Evolutionary conservation across 768 basidiomycete species (phyloP), one percentile per base, ranked within the genome.

Genomic region (Trametes coccinea): DNA sequence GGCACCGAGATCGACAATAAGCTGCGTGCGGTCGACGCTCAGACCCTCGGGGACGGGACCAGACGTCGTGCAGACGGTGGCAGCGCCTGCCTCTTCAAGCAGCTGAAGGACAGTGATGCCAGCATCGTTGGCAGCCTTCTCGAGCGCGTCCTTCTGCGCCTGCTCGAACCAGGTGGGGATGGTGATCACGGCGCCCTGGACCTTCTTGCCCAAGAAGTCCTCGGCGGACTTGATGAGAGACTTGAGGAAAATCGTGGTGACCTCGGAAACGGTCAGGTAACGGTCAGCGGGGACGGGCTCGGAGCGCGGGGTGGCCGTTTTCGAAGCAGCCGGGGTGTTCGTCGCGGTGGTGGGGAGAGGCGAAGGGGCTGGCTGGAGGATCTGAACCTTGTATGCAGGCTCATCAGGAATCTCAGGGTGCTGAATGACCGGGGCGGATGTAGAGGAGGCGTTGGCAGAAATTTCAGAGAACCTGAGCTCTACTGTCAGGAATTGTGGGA

Each of bases 71-170:
- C 81, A 80, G 2, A 82, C 80, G 0, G 84, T 81, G 0, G 86
- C 89, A 2, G 95, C 94, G 31, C 86, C 93, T 0, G 89, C 84
- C 66, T 98, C 94, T 53, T 96, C 92, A 5, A 98, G 75, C 8
- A 98, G 81, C 72, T 97, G 93, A 8, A 95, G 75, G 16, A 98
- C 89, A 41, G 82, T 80, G 39, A 98, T 81, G 17, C 90, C 96
- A 2, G 93, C 95, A 39, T 86, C 87, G 6, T 81, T 77, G 1
- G 92, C 91, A 0, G 93, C 92, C 53, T 82, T 79, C 64, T 82
- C 79, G 17, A 98, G 79, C 0, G 92, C 93, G 4, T 78, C 80
- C 63, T 82, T 81, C 74, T 95, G 92, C 2, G 74, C 73, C 7
- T 83, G 78, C 30, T 84, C 80, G 73, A 95, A 97, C 76, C 82